phyloP scores from a whole-genome alignment of 73 alveolate species.

The Paramecium tetraurelia region DNA sequence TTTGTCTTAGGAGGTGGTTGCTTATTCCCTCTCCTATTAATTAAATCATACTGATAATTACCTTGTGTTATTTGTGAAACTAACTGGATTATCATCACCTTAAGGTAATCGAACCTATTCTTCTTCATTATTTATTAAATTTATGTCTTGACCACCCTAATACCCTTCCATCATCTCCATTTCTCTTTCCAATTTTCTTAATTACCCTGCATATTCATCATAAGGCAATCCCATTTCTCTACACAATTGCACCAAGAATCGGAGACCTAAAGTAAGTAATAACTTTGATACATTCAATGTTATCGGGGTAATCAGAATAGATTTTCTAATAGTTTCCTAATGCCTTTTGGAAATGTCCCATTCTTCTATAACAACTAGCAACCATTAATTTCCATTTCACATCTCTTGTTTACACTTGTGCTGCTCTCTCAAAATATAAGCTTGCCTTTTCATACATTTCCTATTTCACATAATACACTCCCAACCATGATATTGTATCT shows the following conservation, averaged over 20 bases:
- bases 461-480: constrained; percentile 90
- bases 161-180: constrained; percentile 50
- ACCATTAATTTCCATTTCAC: constrained; percentile 97
- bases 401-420: constrained; percentile 96
- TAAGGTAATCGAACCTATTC: constrained; percentile 13
- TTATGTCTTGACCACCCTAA: background rate
- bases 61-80: constrained; percentile 21
- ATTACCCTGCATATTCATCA: constrained; percentile 58
- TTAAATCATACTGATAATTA: background rate
- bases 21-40: background rate
- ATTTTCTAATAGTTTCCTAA: constrained; percentile 75
- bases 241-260: constrained; percentile 43
- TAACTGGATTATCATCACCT: constrained; percentile 40
- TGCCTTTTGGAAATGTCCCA: constrained; percentile 46
- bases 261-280: background rate
- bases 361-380: constrained; percentile 92
- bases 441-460: constrained; percentile 97
- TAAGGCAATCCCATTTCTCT: constrained; percentile 61
- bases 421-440: constrained; percentile 96
- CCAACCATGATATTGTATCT: constrained; percentile 96
- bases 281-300: constrained; percentile 81
- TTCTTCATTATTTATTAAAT: constrained; percentile 13
- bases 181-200: constrained; percentile 60
- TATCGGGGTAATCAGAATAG: constrained; percentile 85
- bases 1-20: constrained; percentile 3